Conservation (phyloP, 2,329 filamentous ascomycete genomes). For the Gaeumannomyces sp. region DNA sequence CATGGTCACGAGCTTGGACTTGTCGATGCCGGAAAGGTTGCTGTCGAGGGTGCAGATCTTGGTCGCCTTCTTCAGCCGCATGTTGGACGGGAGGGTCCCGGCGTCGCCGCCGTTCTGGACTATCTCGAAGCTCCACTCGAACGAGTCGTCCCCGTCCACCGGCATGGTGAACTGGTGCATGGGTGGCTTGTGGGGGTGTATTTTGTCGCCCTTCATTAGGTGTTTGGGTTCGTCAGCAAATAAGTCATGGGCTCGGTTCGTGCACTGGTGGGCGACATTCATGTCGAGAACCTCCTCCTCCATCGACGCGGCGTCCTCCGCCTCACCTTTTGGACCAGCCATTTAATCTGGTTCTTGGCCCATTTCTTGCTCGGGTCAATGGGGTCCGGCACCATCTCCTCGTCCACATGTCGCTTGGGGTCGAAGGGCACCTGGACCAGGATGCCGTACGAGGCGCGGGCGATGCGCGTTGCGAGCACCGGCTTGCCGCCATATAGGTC, state of each 20-base stretch:
- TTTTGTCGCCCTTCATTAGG: no score
- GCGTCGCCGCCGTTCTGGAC: no score
- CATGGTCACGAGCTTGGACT: conserved; percentile 31
- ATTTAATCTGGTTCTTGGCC: conserved; percentile 17
- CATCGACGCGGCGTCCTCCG: no score
- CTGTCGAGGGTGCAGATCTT: conserved; percentile 34
- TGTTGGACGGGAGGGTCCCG: conserved; percentile 26
- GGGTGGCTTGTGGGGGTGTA: background rate
- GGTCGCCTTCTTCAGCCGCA: conserved; percentile 25
- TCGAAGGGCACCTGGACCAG: conserved; percentile 31
- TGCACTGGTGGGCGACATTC: no score
- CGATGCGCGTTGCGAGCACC: conserved; percentile 36
- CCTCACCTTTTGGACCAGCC: background rate
- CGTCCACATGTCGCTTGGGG: conserved; percentile 27
- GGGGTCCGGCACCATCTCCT: conserved; percentile 16
- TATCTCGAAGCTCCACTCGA: conserved; percentile 11
- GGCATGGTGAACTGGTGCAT: conserved; percentile 14
- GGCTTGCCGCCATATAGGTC: conserved; percentile 34
- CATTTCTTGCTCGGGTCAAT: conserved; percentile 26
- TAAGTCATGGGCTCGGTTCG: no score
- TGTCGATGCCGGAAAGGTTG: conserved; percentile 32
- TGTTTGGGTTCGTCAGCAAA: no score
- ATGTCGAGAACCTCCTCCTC: no score
- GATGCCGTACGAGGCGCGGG: conserved; percentile 37
- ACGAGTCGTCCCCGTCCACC: conserved; percentile 34